Evolutionary conservation across 2,329 filamentous ascomycete species (phyloP).

Genomic region (Aspergillus brasiliensis): DNA sequence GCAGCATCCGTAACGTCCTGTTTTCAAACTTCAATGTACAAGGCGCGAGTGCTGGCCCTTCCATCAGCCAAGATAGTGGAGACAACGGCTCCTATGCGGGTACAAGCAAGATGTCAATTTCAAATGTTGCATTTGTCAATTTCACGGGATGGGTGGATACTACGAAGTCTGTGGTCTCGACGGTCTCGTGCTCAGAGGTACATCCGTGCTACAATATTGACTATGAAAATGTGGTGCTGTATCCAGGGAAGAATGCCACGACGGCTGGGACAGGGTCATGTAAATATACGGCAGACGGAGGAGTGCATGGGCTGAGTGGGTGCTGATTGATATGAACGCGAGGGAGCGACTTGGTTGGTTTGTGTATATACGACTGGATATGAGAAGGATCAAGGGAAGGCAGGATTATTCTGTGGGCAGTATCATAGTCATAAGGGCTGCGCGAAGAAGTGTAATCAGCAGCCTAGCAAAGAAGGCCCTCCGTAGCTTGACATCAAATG

Average conservation of each 20-base stretch:
- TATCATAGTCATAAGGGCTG: too few relatives aligned
- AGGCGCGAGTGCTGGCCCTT: conserved; percentile 48
- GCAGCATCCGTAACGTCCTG: conserved; percentile 53
- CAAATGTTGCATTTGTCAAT: conserved; percentile 54
- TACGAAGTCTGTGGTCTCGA: conserved; percentile 37
- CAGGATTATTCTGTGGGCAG: too few relatives aligned
- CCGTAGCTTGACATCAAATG: too few relatives aligned
- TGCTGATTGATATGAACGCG: conserved; percentile 15
- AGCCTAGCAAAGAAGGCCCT: too few relatives aligned
- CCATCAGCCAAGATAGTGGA: conserved; percentile 53
- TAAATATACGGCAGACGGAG: conserved; percentile 39
- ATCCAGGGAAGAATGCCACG: conserved; percentile 34
- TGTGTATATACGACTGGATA: too few relatives aligned
- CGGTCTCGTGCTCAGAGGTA: conserved; percentile 52
- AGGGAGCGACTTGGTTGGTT: too few relatives aligned
- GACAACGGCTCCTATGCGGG: conserved; percentile 53
- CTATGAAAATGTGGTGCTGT: conserved; percentile 46
- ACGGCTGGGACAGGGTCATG: conserved; percentile 38
- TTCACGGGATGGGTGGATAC: conserved; percentile 53
- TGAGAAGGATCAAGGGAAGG: too few relatives aligned
- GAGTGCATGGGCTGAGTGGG: conserved; percentile 40
- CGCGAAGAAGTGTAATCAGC: too few relatives aligned
- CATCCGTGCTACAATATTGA: conserved; percentile 56
- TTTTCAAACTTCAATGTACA: conserved; percentile 56
- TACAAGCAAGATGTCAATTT: conserved; percentile 54